Percentiles rank a stretch among this genome's conserved stretches.
These are phyloP conservation scores for Mycena capillaripes DNA, from an alignment of 768 basidiomycete species.

Conservation along the genomic window DNA sequence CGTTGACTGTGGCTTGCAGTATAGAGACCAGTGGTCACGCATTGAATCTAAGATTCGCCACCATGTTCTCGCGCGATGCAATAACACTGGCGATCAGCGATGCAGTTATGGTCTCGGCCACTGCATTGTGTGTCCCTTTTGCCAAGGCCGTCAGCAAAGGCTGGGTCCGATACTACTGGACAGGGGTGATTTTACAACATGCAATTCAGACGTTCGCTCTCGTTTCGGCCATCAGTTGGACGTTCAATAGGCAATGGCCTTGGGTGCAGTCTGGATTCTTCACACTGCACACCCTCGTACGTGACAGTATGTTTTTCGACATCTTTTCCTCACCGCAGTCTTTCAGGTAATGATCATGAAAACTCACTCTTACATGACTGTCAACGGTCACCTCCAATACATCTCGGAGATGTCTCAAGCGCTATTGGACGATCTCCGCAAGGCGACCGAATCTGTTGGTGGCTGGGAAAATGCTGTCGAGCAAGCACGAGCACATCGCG, in stretches of 20 bases:
- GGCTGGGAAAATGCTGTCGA: constrained; percentile 76
- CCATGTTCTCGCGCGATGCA: constrained; percentile 90
- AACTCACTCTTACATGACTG: constrained; percentile 93
- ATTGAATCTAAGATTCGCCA: constrained; percentile 84
- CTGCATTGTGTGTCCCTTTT: constrained; percentile 86
- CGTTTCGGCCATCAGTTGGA: constrained; percentile 87
- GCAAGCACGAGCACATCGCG: constrained; percentile 62
- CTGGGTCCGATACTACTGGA: constrained; percentile 87
- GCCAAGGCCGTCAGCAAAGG: constrained; percentile 81
- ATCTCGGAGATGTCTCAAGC: constrained; percentile 61
- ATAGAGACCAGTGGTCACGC: constrained; percentile 85
- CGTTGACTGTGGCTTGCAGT: too few species aligned
- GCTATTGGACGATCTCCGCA: constrained; percentile 60
- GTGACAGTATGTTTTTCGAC: constrained; percentile 39
- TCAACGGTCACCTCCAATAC: constrained; percentile 86
- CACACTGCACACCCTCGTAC: constrained; percentile 86
- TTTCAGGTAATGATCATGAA: constrained; percentile 90
- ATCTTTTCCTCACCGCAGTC: not conserved
- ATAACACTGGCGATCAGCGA: constrained; percentile 88
- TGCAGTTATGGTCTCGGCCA: constrained; percentile 81
- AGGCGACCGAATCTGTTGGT: constrained; percentile 64
- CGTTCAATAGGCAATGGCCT: constrained; percentile 94
- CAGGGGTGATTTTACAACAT: constrained; percentile 86
- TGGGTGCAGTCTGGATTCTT: constrained; percentile 97
- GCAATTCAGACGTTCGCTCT: constrained; percentile 80